Percentiles rank a stretch among this genome's conserved stretches.
Conservation (phyloP, 768 basidiomycete species). For the Lentinula boryana region DNA sequence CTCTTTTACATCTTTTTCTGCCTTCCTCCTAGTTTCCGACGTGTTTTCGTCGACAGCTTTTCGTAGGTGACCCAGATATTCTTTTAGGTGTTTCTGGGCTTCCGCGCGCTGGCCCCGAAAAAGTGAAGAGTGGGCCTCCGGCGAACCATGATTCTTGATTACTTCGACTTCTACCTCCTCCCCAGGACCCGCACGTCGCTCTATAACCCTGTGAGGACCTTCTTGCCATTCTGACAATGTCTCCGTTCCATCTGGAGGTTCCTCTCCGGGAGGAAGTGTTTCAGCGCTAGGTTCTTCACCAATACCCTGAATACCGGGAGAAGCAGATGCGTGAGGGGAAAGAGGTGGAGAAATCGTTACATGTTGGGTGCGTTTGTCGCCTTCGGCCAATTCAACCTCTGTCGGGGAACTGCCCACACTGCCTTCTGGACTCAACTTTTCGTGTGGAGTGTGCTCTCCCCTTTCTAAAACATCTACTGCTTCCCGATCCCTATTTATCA, state of each 20-base stretch:
- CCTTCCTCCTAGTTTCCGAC: slow-evolving; percentile 19
- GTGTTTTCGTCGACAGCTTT: slow-evolving; percentile 16
- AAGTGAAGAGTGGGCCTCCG: slow-evolving; percentile 11
- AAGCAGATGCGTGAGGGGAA: neutral
- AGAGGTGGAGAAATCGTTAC: neutral
- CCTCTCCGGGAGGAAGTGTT: slow-evolving; percentile 24
- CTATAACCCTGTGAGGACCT: slow-evolving; percentile 61
- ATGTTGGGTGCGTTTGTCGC: neutral
- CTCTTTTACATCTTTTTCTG: slow-evolving; percentile 15
- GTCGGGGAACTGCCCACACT: neutral
- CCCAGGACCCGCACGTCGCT: slow-evolving; percentile 50
- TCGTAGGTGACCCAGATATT: slow-evolving; percentile 21
- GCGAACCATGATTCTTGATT: slow-evolving; percentile 33
- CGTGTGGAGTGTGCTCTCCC: slow-evolving; percentile 8
- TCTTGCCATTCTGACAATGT: slow-evolving; percentile 60
- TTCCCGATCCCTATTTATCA: slow-evolving; percentile 57
- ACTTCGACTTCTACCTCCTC: slow-evolving; percentile 71
- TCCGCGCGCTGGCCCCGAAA: slow-evolving; percentile 16
- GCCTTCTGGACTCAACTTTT: slow-evolving; percentile 10
- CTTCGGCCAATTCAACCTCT: neutral
- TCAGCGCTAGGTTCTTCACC: neutral
- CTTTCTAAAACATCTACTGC: slow-evolving; percentile 35
- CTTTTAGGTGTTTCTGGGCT: slow-evolving; percentile 22
- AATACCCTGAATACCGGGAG: neutral
- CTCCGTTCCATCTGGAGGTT: slow-evolving; percentile 39